Evolutionary conservation across 345 rosid species (phyloP), one percentile per base, ranked within the genome.

Genomic region (Hibiscus syriacus): DNA sequence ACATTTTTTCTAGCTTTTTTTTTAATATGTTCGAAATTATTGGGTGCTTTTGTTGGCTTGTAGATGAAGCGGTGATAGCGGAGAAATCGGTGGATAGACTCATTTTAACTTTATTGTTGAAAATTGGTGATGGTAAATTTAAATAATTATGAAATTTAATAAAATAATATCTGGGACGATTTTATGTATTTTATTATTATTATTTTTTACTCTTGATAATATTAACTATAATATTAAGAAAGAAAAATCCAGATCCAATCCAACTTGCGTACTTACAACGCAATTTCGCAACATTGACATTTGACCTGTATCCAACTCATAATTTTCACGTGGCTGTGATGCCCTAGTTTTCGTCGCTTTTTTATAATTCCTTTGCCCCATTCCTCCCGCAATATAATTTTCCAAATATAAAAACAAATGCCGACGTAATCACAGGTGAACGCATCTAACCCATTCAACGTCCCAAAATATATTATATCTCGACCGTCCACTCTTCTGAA

Each of bases 401-500:
- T 26, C 34, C 22, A 2, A 0, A 29, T 13, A 45, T n/a, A 10
- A 12, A 13, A 46, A 19, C 6, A 19, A 27, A 9, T 10, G 20
- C 63, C 52, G 53, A 22, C 34, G 25, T 26, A 19, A 19, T 49
- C 27, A 10, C 60, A 73, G 74, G 69, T 73, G 27, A 22, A 52
- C 4, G 0, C 2, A 74, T 68, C 6, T 53, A 2, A 50, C 36
- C 84, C 80, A 67, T 81, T 54, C 32, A 78, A 78, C 65, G 34
- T 10, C 13, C 26, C 0, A 2, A 10, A 0, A 5, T 68, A 7
- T 2, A n/a, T n/a, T 12, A 11, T 55, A 80, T 86, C 77, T 7
- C 0, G 69, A 22, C 82, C 87, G 76, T 82, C 73, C 69, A 66
- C 74, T 72, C 39, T 2, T 43, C 23, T 23, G 3, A 25, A 0